Evolutionary conservation across 768 basidiomycete species (phyloP), one percentile per base, ranked within the genome.

Genomic region (Lentinus brumalis): DNA sequence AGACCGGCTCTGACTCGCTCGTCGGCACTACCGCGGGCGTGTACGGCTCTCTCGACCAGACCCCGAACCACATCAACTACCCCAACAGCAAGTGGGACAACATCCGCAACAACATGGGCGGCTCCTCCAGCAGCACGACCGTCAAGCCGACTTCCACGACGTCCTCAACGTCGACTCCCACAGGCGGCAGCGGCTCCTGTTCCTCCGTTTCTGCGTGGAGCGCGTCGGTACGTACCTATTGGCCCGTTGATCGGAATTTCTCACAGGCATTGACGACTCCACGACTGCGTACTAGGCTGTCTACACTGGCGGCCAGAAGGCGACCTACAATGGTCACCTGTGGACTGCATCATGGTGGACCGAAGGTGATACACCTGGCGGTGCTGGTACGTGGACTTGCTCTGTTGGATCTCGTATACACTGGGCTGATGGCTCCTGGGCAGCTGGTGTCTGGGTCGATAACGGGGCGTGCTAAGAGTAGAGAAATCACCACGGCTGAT

Each of bases 31-130:
- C 79, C 30, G 80, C 76, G 1, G 66, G 66, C 56, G 75, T 78
- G 15, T 75, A 87, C 29, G 85, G 86, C 2, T 57, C 69, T 30
- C 78, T 90, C 30, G 87, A 90, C 64, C 77, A 79, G 66, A 88
- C 87, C 0, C 69, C 79, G 73, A 89, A 90, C 67, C 87, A 89
- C 59, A 81, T 89, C 65, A 74, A 74, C 85, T 86, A 64, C 74
- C 88, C 88, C 7, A 76, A 82, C 67, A 88, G 86, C 74, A 84
- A 85, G 66, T 91, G 84, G 83, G 84, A 85, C 71, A 90, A 90
- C 71, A 81, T 90, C 65, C 79, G 80, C 29, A 81, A 74, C 70
- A 87, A 87, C 73, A 87, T 90, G 82, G 81, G 78, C 21, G 65
- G 65, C 41, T 58, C 64, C 5, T 63, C 72, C 0, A 69, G 73